Evolutionary conservation across 805 yeast species (phyloP).

Genomic region (Ogataea corticis): DNA sequence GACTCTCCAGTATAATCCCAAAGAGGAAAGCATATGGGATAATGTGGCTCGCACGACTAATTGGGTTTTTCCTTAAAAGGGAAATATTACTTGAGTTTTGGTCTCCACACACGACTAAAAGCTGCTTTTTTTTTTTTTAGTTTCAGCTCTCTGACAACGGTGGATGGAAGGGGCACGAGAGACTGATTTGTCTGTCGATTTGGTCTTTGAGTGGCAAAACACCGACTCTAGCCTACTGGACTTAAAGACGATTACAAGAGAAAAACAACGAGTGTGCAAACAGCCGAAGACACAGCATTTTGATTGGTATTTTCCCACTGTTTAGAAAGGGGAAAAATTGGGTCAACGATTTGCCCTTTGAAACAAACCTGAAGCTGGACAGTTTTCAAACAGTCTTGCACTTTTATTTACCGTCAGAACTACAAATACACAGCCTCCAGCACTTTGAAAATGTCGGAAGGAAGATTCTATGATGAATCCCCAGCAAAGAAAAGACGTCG

Average conservation of each 20-base stretch:
- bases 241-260: too few relatives aligned
- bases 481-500: slow-evolving; percentile 29
- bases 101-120: background rate
- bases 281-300: too few relatives aligned
- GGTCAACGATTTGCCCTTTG: background rate
- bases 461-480: slow-evolving; percentile 18
- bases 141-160: background rate
- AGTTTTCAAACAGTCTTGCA: background rate
- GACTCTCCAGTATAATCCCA: background rate
- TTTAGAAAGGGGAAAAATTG: background rate
- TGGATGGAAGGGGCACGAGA: slow-evolving; percentile 6
- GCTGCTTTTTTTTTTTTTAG: slow-evolving; percentile 3
- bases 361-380: slow-evolving; percentile 4
- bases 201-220: background rate
- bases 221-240: background rate
- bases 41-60: background rate
- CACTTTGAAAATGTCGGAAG: slow-evolving; percentile 16
- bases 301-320: too few relatives aligned
- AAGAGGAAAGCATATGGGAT: slow-evolving; percentile 1
- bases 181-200: background rate
- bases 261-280: too few relatives aligned
- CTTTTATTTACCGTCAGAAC: background rate
- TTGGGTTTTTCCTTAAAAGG: background rate
- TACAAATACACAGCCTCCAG: background rate
- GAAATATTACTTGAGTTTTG: slow-evolving; percentile 1